Percentiles rank a stretch among this genome's conserved stretches.
These are phyloP conservation scores for Eruca vesicaria DNA, from an alignment of 441 rosid genomes.

Conservation along the genomic window DNA sequence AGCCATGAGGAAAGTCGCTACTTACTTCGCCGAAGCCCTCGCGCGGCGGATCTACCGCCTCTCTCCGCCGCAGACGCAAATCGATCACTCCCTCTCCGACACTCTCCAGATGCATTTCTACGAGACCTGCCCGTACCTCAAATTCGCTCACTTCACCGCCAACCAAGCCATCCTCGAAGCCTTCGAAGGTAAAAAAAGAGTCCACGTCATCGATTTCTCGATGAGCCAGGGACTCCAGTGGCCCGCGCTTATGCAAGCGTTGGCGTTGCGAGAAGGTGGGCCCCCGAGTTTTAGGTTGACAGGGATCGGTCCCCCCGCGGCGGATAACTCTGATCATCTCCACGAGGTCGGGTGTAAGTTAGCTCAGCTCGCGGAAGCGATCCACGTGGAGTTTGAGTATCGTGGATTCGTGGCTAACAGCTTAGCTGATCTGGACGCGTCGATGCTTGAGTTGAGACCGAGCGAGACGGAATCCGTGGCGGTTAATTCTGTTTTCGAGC, in stretches of 20 bases:
- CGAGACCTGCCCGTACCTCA: conserved; percentile 82
- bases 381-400: conserved; percentile 73
- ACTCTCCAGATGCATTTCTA: conserved; percentile 83
- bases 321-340: conserved; percentile 56
- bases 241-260: conserved; percentile 84
- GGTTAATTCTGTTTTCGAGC: conserved; percentile 81
- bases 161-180: conserved; percentile 94
- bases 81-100: conserved; percentile 49
- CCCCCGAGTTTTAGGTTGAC: conserved; percentile 79
- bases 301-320: conserved; percentile 74
- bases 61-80: conserved; percentile 51
- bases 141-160: conserved; percentile 94
- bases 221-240: conserved; percentile 89
- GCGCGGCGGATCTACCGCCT: conserved; percentile 65
- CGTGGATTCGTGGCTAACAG: conserved; percentile 74
- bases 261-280: conserved; percentile 74
- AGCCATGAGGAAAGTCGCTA: conserved; percentile 85
- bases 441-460: conserved; percentile 60
- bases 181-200: conserved; percentile 60
- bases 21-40: conserved; percentile 79
- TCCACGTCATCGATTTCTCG: conserved; percentile 83
- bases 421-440: conserved; percentile 82
- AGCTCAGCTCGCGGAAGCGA: conserved; percentile 71
- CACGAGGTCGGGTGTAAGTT: conserved; percentile 82
- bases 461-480: conserved; percentile 67